Percentiles rank a stretch among this genome's conserved stretches.
Conservation (phyloP, 306 rosid genomes). For the Urtica urens region DNA sequence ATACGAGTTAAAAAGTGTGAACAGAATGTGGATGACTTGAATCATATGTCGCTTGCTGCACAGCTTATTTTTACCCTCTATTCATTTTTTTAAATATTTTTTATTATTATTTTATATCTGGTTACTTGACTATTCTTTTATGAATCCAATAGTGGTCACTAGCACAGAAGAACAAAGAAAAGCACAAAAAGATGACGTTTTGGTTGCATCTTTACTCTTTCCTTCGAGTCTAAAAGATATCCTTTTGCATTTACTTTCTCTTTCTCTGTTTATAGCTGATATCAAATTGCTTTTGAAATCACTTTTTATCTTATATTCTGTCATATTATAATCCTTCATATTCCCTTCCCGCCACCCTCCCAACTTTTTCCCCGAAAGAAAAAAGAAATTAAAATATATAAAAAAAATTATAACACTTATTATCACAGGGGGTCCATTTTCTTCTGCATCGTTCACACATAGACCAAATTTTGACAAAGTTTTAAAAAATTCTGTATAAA, state of each 20-base stretch:
- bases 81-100: too few species aligned
- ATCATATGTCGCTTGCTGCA: slow-evolving; percentile 3
- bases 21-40: background rate
- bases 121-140: background rate
- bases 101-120: too few species aligned
- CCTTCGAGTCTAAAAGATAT: slow-evolving; percentile 11
- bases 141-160: slow-evolving; percentile 9
- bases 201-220: background rate
- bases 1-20: background rate
- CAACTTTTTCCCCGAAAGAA: slow-evolving; percentile 7
- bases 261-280: background rate
- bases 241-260: background rate
- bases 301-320: background rate
- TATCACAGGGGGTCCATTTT: background rate
- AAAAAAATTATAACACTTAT: background rate
- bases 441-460: background rate
- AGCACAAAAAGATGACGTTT: slow-evolving; percentile 2
- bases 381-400: background rate
- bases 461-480: background rate
- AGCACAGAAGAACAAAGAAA: slow-evolving; percentile 2
- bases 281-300: slow-evolving; percentile 4
- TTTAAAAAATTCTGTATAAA: too few species aligned
- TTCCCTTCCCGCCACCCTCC: slow-evolving; percentile 5
- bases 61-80: too few species aligned
- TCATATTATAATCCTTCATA: slow-evolving; percentile 4